Base-by-base conservation (phyloP, 352 stramenopile species). In the Phytophthora hibernalis region DNA sequence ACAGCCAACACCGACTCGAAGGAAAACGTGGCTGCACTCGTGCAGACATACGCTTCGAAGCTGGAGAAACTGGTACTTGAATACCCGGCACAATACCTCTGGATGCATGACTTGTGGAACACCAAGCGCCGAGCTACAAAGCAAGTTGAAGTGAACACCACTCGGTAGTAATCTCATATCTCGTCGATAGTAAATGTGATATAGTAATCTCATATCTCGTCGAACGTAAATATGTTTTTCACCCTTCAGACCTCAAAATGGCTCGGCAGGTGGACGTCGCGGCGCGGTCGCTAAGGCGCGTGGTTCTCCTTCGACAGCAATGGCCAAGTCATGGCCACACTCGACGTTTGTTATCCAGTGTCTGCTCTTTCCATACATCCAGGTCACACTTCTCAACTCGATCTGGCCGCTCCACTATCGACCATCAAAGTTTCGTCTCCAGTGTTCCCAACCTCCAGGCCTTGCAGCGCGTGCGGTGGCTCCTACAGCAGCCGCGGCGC, bases 91-190 rank as follows among this genome's bases (percentile, higher is more conserved):
- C 81, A 90, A 60, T 87, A 90, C 37, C 57, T 87, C 13, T 89
- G 80, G 81, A 76, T 87, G 40, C 79, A 86, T 49, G 62, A 87
- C 44, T 64, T 89, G 15, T 89, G 80, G 77, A 70, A 43, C 22
- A 51, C 28, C 10, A 66, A 65, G 15, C 60, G 15, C 22, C 44
- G 40, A 38, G 26, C 26, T 6, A 7, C 33, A 11, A 48, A 12
- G 6, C 37, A 38, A 31, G 2, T 1, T 31, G 26, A 31, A 31
- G 26, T 7, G 4, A 31, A 31, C 4, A 31, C 26, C 26, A 5
- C 5, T 31, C 26, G 0, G 4, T 31, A 40, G 33, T 40, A 48
- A 31, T 56, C 28, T 57, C n/a, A 47, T 48, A 48, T 15, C 26
- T 0, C 26, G 6, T 31, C 2, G 26, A 31, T 31, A 31, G 26